These are phyloP conservation scores for Perkinsela sp. DNA, from an alignment of 208 protist genomes.

Conservation along the genomic window DNA sequence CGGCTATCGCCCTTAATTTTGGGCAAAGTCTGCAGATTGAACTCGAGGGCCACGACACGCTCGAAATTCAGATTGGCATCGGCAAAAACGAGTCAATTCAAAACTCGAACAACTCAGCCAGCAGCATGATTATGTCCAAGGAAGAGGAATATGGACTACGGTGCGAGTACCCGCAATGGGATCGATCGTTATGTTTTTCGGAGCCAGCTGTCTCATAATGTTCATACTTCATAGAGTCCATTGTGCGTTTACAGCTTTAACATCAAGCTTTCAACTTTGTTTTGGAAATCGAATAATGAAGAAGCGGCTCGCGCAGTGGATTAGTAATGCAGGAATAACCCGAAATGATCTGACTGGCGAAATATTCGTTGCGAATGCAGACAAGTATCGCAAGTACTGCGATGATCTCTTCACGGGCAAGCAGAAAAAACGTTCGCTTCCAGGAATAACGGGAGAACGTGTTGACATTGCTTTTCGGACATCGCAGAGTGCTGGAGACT, in stretches of 20 bases:
- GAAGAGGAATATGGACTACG: background rate
- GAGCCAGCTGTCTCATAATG: background rate
- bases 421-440: background rate
- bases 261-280: too few species aligned
- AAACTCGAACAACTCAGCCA: background rate
- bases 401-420: background rate
- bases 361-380: background rate
- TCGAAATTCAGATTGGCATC: constrained; percentile 1
- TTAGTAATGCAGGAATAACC: too few species aligned
- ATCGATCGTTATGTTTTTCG: background rate
- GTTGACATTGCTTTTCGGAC: background rate
- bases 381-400: background rate
- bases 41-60: background rate
- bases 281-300: too few species aligned
- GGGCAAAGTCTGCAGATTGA: background rate
- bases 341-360: too few species aligned
- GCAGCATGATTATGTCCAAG: background rate
- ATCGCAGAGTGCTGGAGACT: background rate
- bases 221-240: too few species aligned
- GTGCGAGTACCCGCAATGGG: background rate
- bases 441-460: background rate
- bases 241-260: too few species aligned
- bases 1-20: background rate
- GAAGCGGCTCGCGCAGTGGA: too few species aligned
- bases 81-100: background rate